These are phyloP conservation scores for Amesomyces nigricolor DNA, from an alignment of 2,329 filamentous ascomycete species.

Conservation along the genomic window DNA sequence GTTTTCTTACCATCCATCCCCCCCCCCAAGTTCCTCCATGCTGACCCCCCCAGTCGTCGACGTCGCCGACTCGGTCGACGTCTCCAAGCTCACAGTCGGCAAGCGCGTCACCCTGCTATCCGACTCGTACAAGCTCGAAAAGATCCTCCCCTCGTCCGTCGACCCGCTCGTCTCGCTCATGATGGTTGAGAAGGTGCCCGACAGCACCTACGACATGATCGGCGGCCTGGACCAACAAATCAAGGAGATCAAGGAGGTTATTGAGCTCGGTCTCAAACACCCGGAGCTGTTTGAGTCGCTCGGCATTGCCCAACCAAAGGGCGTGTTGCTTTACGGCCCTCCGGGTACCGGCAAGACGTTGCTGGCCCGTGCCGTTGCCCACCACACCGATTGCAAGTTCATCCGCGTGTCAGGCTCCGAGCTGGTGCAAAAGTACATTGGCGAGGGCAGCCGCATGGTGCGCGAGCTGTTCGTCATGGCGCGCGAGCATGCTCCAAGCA, in stretches of 20 bases:
- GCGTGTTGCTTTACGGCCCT: constrained; percentile 91
- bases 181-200: constrained; percentile 99
- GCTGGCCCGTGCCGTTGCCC: constrained; percentile 88
- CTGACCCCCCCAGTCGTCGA: constrained; percentile 68
- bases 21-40: neutral
- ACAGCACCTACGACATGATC: constrained; percentile 99
- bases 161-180: constrained; percentile 98
- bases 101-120: constrained; percentile 96
- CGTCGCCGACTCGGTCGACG: constrained; percentile 88
- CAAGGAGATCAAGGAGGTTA: constrained; percentile 99
- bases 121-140: constrained; percentile 97
- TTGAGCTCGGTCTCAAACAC: constrained; percentile 96
- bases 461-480: constrained; percentile 99
- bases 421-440: constrained; percentile 98
- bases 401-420: constrained; percentile 95
- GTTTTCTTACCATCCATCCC: neutral
- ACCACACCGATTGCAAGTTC: constrained; percentile 99
- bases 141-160: constrained; percentile 96
- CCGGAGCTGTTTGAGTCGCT: constrained; percentile 98
- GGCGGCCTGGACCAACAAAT: constrained; percentile 98
- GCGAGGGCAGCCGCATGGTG: constrained; percentile 96
- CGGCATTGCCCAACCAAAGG: constrained; percentile 96
- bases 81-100: constrained; percentile 90
- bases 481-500: constrained; percentile 92
- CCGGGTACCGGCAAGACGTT: constrained; percentile 97